phyloP scores from a whole-genome alignment of 306 rosid species.

The Astragalus glycyphyllos region DNA sequence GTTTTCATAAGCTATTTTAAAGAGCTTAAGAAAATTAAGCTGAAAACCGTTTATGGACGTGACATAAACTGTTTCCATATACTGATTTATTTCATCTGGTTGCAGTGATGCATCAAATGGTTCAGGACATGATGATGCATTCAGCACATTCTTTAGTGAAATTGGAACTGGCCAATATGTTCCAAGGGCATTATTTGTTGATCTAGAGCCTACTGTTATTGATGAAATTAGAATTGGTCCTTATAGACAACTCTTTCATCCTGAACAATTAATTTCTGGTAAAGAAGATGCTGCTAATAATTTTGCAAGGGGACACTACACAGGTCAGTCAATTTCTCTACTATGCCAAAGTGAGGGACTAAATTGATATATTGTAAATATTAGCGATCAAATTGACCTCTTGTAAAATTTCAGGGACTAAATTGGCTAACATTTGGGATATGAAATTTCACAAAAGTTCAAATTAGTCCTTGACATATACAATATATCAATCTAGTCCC shows the following conservation, averaged over 20 bases:
- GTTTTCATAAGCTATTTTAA: too few relatives aligned
- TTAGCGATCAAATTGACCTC: too few relatives aligned
- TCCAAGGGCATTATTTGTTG: conserved; percentile 79
- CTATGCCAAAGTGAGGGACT: too few relatives aligned
- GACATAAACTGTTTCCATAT: too few relatives aligned
- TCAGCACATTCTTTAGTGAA: conserved; percentile 79
- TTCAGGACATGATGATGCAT: conserved; percentile 62
- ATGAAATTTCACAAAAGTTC: too few relatives aligned
- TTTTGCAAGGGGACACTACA: conserved; percentile 78
- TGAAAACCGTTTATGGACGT: too few relatives aligned
- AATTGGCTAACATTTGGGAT: too few relatives aligned
- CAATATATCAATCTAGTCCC: too few relatives aligned
- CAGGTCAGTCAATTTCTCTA: conserved; percentile 50
- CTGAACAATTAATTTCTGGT: conserved; percentile 74
- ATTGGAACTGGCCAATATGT: conserved; percentile 70
- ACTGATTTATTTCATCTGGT: conserved; percentile 24
- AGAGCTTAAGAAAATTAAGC: too few relatives aligned
- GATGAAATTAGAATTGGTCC: conserved; percentile 72
- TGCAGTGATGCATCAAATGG: conserved; percentile 63
- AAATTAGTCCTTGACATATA: too few relatives aligned
- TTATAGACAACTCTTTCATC: conserved; percentile 74
- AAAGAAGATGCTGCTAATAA: conserved; percentile 87
- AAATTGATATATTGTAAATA: too few relatives aligned
- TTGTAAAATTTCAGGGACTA: too few relatives aligned
- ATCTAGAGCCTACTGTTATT: conserved; percentile 72